Evolutionary conservation across 2,329 filamentous ascomycete genomes (phyloP).

Genomic region (Epichloe festucae): DNA sequence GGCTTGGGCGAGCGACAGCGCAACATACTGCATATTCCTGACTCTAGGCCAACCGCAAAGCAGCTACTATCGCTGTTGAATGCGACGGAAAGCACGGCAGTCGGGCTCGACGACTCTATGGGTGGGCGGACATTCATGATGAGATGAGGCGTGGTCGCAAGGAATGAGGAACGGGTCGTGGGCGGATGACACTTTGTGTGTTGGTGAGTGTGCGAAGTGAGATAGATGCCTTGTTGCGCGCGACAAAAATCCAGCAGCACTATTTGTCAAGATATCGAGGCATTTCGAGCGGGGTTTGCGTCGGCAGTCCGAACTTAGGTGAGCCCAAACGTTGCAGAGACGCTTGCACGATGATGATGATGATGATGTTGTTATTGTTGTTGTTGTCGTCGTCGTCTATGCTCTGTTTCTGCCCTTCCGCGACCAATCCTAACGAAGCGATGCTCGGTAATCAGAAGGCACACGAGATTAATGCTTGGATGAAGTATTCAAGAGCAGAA

Average conservation of each 20-base stretch:
- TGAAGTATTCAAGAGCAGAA: too few species aligned
- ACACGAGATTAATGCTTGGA: too few species aligned
- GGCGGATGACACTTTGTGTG: neutral
- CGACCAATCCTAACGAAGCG: too few species aligned
- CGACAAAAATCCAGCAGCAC: neutral
- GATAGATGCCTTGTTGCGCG: neutral
- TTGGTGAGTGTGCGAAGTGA: neutral
- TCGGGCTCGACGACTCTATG: slow-evolving; percentile 64
- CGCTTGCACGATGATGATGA: neutral
- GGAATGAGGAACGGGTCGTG: neutral
- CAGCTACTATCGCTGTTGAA: slow-evolving; percentile 79
- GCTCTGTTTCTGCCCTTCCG: neutral
- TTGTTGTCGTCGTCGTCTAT: neutral
- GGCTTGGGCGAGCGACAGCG: neutral
- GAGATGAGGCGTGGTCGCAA: slow-evolving; percentile 11
- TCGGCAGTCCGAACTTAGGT: neutral
- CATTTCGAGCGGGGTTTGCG: neutral
- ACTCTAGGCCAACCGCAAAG: slow-evolving; percentile 77
- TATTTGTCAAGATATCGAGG: neutral
- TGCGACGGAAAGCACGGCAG: slow-evolving; percentile 65
- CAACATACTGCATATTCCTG: slow-evolving; percentile 66
- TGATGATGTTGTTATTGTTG: neutral
- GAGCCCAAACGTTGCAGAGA: neutral
- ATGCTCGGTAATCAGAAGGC: too few species aligned
- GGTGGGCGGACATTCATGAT: slow-evolving; percentile 80